phyloP scores from a whole-genome alignment of 805 yeast species.

The Yarrowia porcina region DNA sequence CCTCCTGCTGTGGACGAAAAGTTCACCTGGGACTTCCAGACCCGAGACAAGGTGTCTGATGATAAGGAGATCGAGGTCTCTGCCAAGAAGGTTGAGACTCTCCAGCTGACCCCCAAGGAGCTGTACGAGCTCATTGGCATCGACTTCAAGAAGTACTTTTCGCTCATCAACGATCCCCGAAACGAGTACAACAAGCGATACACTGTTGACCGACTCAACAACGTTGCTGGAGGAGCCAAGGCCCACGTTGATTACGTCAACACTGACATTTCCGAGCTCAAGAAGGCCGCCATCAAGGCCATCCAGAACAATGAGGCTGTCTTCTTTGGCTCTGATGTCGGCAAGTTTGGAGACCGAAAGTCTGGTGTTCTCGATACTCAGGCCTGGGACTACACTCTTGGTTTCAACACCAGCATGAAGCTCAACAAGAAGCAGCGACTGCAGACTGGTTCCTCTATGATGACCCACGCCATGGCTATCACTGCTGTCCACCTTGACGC shows the following conservation, averaged over 20 bases:
- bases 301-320: constrained; percentile 73
- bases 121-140: constrained; percentile 54
- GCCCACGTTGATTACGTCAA: constrained; percentile 65
- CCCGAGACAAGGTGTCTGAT: constrained; percentile 53
- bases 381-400: constrained; percentile 61
- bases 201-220: constrained; percentile 71
- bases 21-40: constrained; percentile 71
- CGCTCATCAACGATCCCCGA: constrained; percentile 80
- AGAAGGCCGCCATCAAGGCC: constrained; percentile 61
- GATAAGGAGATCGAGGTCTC: constrained; percentile 35
- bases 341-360: constrained; percentile 60
- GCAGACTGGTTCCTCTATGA: constrained; percentile 62
- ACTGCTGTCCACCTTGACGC: constrained; percentile 75
- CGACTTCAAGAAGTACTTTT: constrained; percentile 53
- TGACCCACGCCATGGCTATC: constrained; percentile 90
- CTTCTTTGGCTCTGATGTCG: constrained; percentile 89
- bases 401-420: constrained; percentile 41
- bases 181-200: constrained; percentile 61
- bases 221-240: constrained; percentile 54
- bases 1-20: constrained; percentile 72
- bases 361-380: constrained; percentile 71
- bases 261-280: constrained; percentile 55
- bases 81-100: constrained; percentile 43
- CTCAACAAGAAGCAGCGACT: constrained; percentile 66
- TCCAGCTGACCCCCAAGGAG: constrained; percentile 52